Base-by-base conservation (phyloP, 257 asterid species). In the Anisodus tanguticus region DNA sequence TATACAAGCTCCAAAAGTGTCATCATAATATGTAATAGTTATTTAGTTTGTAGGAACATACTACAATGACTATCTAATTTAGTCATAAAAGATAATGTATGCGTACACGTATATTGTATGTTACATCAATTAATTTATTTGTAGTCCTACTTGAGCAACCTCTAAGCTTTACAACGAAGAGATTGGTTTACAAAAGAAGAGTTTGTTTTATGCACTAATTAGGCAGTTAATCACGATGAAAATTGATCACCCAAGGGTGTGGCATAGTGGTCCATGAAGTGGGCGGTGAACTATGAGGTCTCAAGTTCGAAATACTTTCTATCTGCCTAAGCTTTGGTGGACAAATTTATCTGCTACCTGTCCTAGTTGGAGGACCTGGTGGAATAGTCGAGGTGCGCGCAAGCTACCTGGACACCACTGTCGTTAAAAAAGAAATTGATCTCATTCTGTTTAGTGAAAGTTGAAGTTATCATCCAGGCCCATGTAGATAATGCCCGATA, bases 1-100 rank as follows among this genome's bases (percentile, higher is more conserved):
- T 26, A 53, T 76, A 51, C 26, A 77, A 26, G 13, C 81, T 53
- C 81, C 81, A 51, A 77, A 77, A 53, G 15, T 26, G 26, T 53
- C 63, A 53, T 76, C 81, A 22, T 49, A 74, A 74, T 22, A 49
- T 51, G 39, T 22, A 26, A 77, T 3, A 51, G 8, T 77, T 76
- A 9, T 26, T 76, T 76, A 51, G 53, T 76, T 76, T 53, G 64
- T 53, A 26, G 63, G 64, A 26, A 26, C 26, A 31, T 76, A 26
- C 63, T 26, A 77, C 26, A 31, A 49, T 7, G 41, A 22, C 51
- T 51, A 22, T 49, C 45, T 49, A 6, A 51, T 76, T 26, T 53
- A 31, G 62, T 76, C 2, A 31, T 13, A 72, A 22, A 51, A 11
- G 22, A 22, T 22, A 12, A 19, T 1, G 13, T 57, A 51, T 53